phyloP scores from a whole-genome alignment of 345 rosid species.

The Lepidium didymum region DNA sequence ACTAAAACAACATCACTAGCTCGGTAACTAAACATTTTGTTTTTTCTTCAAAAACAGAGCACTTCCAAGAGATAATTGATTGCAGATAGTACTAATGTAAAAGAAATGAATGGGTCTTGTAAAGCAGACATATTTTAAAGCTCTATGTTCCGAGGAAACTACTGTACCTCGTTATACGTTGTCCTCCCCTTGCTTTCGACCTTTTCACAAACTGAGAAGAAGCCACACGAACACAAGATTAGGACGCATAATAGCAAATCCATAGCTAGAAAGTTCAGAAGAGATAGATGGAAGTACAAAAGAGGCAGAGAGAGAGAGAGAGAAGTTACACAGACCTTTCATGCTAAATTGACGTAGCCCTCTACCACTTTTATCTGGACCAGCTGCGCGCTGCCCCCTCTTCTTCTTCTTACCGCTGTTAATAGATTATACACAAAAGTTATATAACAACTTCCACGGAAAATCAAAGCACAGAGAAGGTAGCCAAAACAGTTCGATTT shows the following conservation, averaged over 20 bases:
- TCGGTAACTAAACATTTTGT: too few relatives aligned
- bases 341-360: slow-evolving; percentile 99
- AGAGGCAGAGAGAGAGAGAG: not conserved
- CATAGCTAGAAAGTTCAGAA: not conserved
- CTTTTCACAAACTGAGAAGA: slow-evolving; percentile 78
- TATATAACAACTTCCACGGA: not conserved
- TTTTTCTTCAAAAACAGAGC: not conserved
- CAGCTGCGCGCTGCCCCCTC: slow-evolving; percentile 82
- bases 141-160: slow-evolving; percentile 21
- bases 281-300: not conserved
- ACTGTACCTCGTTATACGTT: slow-evolving; percentile 88
- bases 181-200: slow-evolving; percentile 99
- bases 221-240: not conserved
- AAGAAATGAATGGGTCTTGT: not conserved
- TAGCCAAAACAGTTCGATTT: not conserved
- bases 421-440: not conserved
- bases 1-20: not conserved
- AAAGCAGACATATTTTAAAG: not conserved
- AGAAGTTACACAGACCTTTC: slow-evolving; percentile 60
- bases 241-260: not conserved
- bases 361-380: slow-evolving; percentile 92
- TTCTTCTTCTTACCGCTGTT: slow-evolving; percentile 78
- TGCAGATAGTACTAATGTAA: not conserved
- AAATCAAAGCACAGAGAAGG: not conserved
- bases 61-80: not conserved